These are phyloP conservation scores for Ophiostoma himal-ulmi DNA, from an alignment of 2,329 filamentous ascomycete species.

Conservation along the genomic window DNA sequence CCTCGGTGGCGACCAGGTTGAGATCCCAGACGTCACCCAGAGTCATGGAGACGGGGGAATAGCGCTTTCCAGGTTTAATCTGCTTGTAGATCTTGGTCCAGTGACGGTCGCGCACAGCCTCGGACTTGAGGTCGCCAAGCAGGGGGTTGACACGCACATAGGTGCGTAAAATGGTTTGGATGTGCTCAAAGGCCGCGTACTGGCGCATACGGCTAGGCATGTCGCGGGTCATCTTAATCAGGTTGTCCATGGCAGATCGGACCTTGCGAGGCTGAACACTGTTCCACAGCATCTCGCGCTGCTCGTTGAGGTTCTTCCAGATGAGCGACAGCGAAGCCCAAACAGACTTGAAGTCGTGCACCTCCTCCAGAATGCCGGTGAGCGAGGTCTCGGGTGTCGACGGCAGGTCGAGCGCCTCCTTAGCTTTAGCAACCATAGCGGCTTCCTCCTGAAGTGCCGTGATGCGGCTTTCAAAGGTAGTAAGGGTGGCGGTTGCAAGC, in stretches of 20 bases:
- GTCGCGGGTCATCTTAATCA: constrained; percentile 97
- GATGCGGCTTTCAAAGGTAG: constrained; percentile 76
- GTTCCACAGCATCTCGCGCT: constrained; percentile 88
- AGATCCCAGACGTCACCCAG: constrained; percentile 99
- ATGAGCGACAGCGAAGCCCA: constrained; percentile 95
- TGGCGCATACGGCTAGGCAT: constrained; percentile 99
- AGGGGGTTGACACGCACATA: constrained; percentile 87
- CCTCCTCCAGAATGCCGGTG: constrained; percentile 82
- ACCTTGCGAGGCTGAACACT: constrained; percentile 94
- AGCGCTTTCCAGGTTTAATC: constrained; percentile 84
- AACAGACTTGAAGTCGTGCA: constrained; percentile 97
- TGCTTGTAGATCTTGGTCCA: constrained; percentile 98
- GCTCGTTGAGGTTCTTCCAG: constrained; percentile 92
- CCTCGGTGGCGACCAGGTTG: constrained; percentile 79
- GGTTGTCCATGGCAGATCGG: constrained; percentile 76
- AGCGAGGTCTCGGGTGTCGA: constrained; percentile 75
- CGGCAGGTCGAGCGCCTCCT: constrained; percentile 89
- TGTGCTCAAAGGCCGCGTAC: constrained; percentile 98
- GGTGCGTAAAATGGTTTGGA: constrained; percentile 82
- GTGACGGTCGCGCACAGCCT: constrained; percentile 91
- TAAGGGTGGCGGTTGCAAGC: constrained; percentile 75
- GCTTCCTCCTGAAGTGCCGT: constrained; percentile 80
- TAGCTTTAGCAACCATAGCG: constrained; percentile 91
- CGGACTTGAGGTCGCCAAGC: constrained; percentile 86
- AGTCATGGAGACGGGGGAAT: constrained; percentile 89